Evolutionary conservation across 129 eudicot species (phyloP), one percentile per base, ranked within the genome.

Genomic region (Lactuca sativa): DNA sequence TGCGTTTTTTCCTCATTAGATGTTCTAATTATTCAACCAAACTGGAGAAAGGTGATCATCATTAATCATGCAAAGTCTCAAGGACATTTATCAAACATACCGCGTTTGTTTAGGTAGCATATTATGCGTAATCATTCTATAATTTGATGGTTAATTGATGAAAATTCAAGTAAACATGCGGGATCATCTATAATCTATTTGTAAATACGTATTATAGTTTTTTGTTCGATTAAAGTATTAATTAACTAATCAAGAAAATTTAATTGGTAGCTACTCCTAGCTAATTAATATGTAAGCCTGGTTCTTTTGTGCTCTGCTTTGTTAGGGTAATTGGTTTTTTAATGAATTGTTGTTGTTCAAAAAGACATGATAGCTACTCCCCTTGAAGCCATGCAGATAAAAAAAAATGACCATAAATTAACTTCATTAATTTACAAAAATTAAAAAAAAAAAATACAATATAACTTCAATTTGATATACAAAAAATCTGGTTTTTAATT

Each of bases 361-460:
- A 25, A 25, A 25, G 30, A 25, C 0, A 25, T 25, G 30, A 2
- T 37, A 56, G 54, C 73, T 38, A 69, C 63, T 55, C 53, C 63
- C 37, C 60, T 67, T 53, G 41, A 21, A 69, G 41, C 74, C 72
- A 69, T 21, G 74, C 64, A 25, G 30, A 25, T 17, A 69, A 56
- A 17, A 21, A 21, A 69, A 56, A 56, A 55, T 62, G 38, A 21
- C 3, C 43, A 70, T 30, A 16, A 47, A 41, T 70, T 41, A 40
- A 44, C 64, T 56, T 58, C 54, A 40, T 55, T 43, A 58, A 58
- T 58, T 31, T 57, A 43, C 31, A 44, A 14, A 37, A 70, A 4
- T 44, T 33, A 56, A 41, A 5, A 30, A 58, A 58, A 41, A 57
- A 58, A 8, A 9, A 11, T 21, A 49, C n/a, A 15, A 58, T 10